A percentile compares a stretch with the other conserved stretches of the same genome.
Evolutionary conservation across 2,329 filamentous ascomycete genomes (phyloP).

Genomic region (Aspergillus tanneri): DNA sequence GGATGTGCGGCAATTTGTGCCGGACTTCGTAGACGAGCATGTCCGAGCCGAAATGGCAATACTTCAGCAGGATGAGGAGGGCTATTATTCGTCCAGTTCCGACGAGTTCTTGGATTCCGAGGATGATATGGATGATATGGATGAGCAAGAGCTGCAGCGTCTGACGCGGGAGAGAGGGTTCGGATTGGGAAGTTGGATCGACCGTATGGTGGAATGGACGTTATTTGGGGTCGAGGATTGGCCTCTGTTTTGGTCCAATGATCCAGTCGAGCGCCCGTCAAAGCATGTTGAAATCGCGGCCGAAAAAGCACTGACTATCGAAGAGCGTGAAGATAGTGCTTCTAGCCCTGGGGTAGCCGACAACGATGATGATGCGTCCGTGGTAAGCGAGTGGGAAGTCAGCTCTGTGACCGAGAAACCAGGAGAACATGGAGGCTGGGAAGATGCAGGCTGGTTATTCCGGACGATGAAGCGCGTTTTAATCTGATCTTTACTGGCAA

Average conservation of each 20-base stretch:
- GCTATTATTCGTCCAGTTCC: slow-evolving; percentile 17
- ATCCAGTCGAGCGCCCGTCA: neutral
- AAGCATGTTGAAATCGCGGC: neutral
- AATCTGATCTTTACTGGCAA: slow-evolving; percentile 18
- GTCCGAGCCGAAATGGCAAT: slow-evolving; percentile 42
- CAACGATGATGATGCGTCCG: slow-evolving; percentile 21
- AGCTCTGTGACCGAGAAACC: slow-evolving; percentile 33
- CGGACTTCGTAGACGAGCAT: slow-evolving; percentile 53
- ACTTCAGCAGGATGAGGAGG: slow-evolving; percentile 26
- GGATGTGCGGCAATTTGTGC: slow-evolving; percentile 27
- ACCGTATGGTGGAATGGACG: slow-evolving; percentile 58
- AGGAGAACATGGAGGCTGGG: slow-evolving; percentile 51
- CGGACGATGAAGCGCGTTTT: slow-evolving; percentile 49
- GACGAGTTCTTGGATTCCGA: slow-evolving; percentile 18
- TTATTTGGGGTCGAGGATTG: slow-evolving; percentile 55
- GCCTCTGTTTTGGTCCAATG: slow-evolving; percentile 20
- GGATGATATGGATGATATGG: slow-evolving; percentile 41
- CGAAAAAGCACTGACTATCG: neutral
- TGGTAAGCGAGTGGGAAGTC: slow-evolving; percentile 30
- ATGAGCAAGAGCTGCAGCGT: slow-evolving; percentile 55
- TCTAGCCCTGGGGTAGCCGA: slow-evolving; percentile 21
- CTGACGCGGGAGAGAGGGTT: slow-evolving; percentile 54
- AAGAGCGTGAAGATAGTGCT: slow-evolving; percentile 6
- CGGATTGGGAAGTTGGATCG: slow-evolving; percentile 57
- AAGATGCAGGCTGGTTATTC: slow-evolving; percentile 59